Evolutionary conservation across 495 filamentous ascomycete genomes (phyloP).

Genomic region (Annulohypoxylon stygium): DNA sequence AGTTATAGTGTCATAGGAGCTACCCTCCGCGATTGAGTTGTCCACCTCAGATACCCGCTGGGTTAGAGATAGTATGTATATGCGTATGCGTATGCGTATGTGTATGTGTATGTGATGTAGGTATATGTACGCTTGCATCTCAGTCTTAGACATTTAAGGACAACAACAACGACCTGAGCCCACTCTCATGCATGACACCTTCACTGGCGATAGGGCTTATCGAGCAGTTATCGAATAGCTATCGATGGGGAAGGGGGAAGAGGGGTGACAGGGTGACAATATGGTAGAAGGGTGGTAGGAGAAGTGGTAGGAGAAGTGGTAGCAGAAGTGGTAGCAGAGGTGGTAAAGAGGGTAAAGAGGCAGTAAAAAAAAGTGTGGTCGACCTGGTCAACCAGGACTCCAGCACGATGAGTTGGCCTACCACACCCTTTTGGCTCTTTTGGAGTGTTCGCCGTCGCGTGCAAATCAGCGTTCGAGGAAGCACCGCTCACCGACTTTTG

Average conservation of each 20-base stretch:
- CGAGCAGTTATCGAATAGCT: constrained; percentile 21
- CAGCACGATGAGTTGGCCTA: constrained; percentile 50
- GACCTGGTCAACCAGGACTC: constrained; percentile 1
- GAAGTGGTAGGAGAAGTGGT: not conserved
- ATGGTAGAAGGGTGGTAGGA: too few species aligned
- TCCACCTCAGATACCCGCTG: constrained; percentile 28
- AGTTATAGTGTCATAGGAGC: constrained; percentile 27
- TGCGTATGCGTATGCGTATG: not conserved
- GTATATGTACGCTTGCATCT: constrained; percentile 34
- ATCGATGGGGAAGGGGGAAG: constrained; percentile 36
- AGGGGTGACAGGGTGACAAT: not conserved
- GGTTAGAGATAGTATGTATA: constrained; percentile 15
- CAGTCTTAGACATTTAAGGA: constrained; percentile 45
- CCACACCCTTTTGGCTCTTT: constrained; percentile 45
- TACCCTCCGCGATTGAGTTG: constrained; percentile 32
- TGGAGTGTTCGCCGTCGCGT: constrained; percentile 36
- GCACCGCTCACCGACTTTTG: constrained; percentile 45
- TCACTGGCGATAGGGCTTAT: constrained; percentile 48
- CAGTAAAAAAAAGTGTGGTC: not conserved
- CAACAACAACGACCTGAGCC: constrained; percentile 35
- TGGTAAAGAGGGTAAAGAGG: not conserved
- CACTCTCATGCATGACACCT: constrained; percentile 47
- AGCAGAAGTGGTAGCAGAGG: not conserved
- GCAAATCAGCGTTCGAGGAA: constrained; percentile 45
- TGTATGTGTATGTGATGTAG: constrained; percentile 24